These are phyloP conservation scores for Comarum palustre DNA, from an alignment of 306 rosid species.

Conservation along the genomic window DNA sequence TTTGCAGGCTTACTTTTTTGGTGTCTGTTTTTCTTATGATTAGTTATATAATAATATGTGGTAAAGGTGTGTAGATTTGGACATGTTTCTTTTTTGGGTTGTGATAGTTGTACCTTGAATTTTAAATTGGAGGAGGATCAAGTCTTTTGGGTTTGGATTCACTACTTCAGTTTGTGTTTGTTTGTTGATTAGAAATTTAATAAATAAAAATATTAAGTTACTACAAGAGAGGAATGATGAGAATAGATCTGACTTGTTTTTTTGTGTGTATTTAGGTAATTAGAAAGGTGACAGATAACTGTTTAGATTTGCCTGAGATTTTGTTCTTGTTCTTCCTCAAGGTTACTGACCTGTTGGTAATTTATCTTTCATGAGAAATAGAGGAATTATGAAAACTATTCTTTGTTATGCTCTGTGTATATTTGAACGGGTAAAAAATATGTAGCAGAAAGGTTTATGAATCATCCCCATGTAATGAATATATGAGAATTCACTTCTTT, in stretches of 20 bases:
- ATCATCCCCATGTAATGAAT: neutral
- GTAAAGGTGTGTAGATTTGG: no score
- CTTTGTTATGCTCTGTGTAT: neutral
- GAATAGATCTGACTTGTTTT: neutral
- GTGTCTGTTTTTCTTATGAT: neutral
- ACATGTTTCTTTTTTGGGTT: neutral
- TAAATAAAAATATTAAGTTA: neutral
- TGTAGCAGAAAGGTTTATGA: neutral
- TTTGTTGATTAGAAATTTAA: neutral
- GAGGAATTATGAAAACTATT: neutral
- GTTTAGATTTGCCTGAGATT: neutral
- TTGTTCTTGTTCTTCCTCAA: neutral
- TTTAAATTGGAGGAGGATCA: neutral
- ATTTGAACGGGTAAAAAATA: neutral
- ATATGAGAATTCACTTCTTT: neutral
- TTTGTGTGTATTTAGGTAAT: neutral
- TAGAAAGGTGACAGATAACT: neutral
- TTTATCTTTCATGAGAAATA: neutral
- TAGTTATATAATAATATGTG: neutral
- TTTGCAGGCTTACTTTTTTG: neutral
- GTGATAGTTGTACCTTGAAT: neutral
- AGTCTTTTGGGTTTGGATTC: neutral
- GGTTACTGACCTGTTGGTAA: neutral
- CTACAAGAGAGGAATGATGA: neutral
- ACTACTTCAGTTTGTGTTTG: neutral